Evolutionary conservation across 495 filamentous ascomycete species (phyloP), one percentile per base, ranked within the genome.

Genomic region (Aspergillus incahuasiensis): DNA sequence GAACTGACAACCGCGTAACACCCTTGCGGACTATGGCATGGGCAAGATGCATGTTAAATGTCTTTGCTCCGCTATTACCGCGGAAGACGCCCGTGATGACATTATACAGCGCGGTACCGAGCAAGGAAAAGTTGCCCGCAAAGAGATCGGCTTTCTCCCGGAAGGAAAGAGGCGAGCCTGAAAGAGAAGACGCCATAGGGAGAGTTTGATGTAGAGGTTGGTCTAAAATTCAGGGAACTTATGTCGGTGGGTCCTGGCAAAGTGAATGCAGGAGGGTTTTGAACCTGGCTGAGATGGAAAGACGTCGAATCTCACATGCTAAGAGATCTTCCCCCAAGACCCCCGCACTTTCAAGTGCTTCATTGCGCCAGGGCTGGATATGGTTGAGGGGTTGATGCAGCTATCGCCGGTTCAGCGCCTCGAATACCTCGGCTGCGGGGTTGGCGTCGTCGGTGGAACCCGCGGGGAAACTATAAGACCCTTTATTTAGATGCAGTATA

Each of bases 21-120:
- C 65, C 20, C 11, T 59, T 66, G 9, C 73, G 63, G 5, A 71
- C 38, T 18, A 68, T 53, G 2, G 69, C 56, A 22, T 68, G 56
- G 9, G 57, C 21, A n/a, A 78, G 43, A 69, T 77, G 68, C 35
- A 69, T 56, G 9, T 42, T 52, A 35, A 67, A 76, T 24, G 53
- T 56, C 47, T 63, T 70, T 1, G 68, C 60, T 18, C 70, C 69
- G 30, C 47, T 61, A 28, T 70, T 61, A 7, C 74, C 70, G 9
- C 75, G 68, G 43, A 79, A 77, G 0, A 65, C 48, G 5, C 67
- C 76, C 1, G 66, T 68, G 35, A 79, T 48, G 42, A 62, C 52
- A 21, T 58, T 64, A 38, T 65, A 68, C 7, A 77, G 43, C 15
- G 52, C 48, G n/a, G 55, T 49, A 19, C 57, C 62, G 1, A 62